Conservation (phyloP, 805 yeast species). For the Kuraishia borneana region DNA sequence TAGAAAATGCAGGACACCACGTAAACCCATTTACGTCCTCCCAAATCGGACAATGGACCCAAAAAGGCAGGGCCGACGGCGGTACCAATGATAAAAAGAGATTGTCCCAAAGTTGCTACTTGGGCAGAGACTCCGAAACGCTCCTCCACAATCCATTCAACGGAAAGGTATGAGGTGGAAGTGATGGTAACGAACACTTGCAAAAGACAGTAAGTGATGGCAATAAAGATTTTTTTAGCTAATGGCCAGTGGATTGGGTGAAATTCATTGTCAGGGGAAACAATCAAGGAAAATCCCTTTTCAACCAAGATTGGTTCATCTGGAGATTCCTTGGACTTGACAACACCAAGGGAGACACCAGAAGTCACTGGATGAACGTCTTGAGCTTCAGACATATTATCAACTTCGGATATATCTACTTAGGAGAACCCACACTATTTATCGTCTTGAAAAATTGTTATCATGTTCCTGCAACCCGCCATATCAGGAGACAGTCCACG, state of each 20-base stretch:
- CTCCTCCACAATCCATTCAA: conserved; percentile 16
- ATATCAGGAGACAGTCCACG: too few species aligned
- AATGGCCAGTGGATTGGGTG: conserved; percentile 21
- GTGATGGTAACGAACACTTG: conserved; percentile 20
- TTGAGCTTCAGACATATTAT: too few species aligned
- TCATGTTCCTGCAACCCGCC: too few species aligned
- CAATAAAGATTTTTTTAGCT: conserved; percentile 14
- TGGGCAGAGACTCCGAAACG: conserved; percentile 15
- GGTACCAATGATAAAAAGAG: conserved; percentile 23
- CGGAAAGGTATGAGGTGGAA: conserved; percentile 21
- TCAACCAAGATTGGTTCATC: conserved; percentile 7
- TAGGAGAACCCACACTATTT: too few species aligned
- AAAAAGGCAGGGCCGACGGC: conserved; percentile 23
- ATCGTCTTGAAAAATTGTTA: too few species aligned
- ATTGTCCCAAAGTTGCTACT: conserved; percentile 22
- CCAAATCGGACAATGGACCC: conserved; percentile 24
- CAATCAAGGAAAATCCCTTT: conserved; percentile 16
- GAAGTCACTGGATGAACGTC: too few species aligned
- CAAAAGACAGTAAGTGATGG: conserved; percentile 14
- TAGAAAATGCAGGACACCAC: conserved; percentile 18
- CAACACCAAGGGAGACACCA: neutral
- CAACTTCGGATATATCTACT: too few species aligned
- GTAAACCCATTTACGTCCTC: conserved; percentile 25
- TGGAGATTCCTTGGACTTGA: conserved; percentile 1
- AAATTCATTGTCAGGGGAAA: conserved; percentile 15